These are phyloP conservation scores for Penicillium taxi DNA, from an alignment of 495 filamentous ascomycete species.

Conservation along the genomic window DNA sequence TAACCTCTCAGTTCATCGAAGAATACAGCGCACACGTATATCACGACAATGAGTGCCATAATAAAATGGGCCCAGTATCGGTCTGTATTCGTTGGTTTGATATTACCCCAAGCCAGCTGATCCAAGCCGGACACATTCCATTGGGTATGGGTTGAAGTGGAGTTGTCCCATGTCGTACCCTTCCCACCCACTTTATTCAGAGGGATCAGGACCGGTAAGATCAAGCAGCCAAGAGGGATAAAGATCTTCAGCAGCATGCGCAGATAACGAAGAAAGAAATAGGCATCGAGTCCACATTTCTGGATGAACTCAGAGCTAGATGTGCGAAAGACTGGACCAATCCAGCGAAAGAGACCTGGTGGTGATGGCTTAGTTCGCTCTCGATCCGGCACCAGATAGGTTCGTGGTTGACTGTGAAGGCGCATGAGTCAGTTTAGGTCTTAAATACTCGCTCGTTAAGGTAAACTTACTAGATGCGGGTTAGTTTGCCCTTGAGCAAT, in stretches of 20 bases:
- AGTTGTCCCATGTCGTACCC: conserved; percentile 45
- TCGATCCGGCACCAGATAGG: conserved; percentile 83
- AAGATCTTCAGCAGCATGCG: conserved; percentile 92
- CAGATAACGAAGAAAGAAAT: conserved; percentile 94
- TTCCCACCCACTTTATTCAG: conserved; percentile 71
- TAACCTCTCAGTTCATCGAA: conserved; percentile 85
- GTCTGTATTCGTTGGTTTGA: conserved; percentile 56
- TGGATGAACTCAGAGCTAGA: conserved; percentile 82
- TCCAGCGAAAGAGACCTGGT: conserved; percentile 59
- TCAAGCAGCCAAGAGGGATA: conserved; percentile 64
- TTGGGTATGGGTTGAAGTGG: conserved; percentile 22
- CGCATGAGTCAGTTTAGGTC: conserved; percentile 4
- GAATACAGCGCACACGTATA: conserved; percentile 82
- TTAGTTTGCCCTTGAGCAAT: conserved; percentile 66
- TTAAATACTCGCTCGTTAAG: not conserved
- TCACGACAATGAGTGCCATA: conserved; percentile 69
- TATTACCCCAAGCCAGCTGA: conserved; percentile 82
- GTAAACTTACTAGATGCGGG: conserved; percentile 69
- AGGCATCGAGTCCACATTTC: conserved; percentile 93
- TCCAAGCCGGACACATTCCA: conserved; percentile 64
- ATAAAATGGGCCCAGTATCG: conserved; percentile 87
- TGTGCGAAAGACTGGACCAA: conserved; percentile 65
- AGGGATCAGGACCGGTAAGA: conserved; percentile 80
- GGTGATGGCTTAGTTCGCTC: conserved; percentile 70
- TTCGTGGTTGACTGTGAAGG: conserved; percentile 63